phyloP scores from a whole-genome alignment of 1,139 yeast genomes.

The Yamadazyma diddensiae region DNA sequence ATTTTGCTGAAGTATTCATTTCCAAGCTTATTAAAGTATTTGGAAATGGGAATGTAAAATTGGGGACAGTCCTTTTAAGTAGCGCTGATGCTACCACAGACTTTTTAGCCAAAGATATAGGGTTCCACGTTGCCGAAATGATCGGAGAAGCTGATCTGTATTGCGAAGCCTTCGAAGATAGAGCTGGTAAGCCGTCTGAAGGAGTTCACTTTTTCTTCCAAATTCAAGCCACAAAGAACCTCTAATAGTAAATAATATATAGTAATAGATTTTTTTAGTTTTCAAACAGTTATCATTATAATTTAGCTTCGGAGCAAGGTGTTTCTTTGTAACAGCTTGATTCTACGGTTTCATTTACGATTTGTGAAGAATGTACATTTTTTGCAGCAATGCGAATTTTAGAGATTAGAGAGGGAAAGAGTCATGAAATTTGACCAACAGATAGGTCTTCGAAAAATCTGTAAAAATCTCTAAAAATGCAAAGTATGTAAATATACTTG shows the following conservation, averaged over 20 bases:
- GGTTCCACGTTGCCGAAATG: slow-evolving; percentile 31
- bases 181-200: slow-evolving; percentile 14
- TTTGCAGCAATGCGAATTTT: too few species aligned
- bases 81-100: slow-evolving; percentile 31
- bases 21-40: slow-evolving; percentile 25
- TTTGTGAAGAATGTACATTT: too few species aligned
- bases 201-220: slow-evolving; percentile 31
- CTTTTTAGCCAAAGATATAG: slow-evolving; percentile 30
- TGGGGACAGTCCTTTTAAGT: slow-evolving; percentile 29
- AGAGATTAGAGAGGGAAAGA: too few species aligned
- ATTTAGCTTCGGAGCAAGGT: too few species aligned
- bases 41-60: slow-evolving; percentile 35
- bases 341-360: too few species aligned
- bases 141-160: slow-evolving; percentile 32
- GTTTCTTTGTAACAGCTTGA: too few species aligned
- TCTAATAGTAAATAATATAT: slow-evolving; percentile 1
- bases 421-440: too few species aligned
- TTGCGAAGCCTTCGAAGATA: slow-evolving; percentile 22
- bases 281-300: too few species aligned
- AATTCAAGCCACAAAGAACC: slow-evolving; percentile 27
- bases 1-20: slow-evolving; percentile 23
- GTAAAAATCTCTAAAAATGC: too few species aligned
- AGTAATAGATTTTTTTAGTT: too few species aligned
- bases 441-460: too few species aligned
- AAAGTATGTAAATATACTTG: too few species aligned